A percentile compares a stretch with the other conserved stretches of the same genome.
Conservation (phyloP, 1,284 basidiomycete species). For the Ceratobasidium sp. region DNA sequence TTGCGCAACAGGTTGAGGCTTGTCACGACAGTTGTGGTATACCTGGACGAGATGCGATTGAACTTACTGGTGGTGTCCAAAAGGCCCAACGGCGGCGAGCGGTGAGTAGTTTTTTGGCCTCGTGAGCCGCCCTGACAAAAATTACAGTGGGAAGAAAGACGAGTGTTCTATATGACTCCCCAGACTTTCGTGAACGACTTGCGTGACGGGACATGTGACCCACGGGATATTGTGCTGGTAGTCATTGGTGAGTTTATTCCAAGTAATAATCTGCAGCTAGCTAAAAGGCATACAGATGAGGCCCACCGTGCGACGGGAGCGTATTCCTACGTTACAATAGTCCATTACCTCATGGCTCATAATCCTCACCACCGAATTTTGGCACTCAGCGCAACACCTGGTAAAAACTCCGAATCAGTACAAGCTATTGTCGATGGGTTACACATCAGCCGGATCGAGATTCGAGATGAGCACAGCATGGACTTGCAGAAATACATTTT, state of each 20-base stretch:
- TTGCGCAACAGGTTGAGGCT: slow-evolving; percentile 92
- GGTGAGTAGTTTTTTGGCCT: slow-evolving; percentile 57
- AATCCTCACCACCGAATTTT: slow-evolving; percentile 94
- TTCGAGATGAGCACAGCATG: slow-evolving; percentile 88
- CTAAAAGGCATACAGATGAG: slow-evolving; percentile 68
- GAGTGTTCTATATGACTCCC: slow-evolving; percentile 98
- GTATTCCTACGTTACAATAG: slow-evolving; percentile 90
- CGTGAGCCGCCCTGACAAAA: background rate
- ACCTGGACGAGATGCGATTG: slow-evolving; percentile 82
- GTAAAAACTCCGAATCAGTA: slow-evolving; percentile 82
- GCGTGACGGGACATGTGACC: slow-evolving; percentile 73
- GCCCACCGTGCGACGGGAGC: slow-evolving; percentile 94
- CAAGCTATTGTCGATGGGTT: slow-evolving; percentile 92
- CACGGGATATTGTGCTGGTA: slow-evolving; percentile 77
- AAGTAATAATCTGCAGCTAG: background rate
- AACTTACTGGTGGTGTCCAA: slow-evolving; percentile 76
- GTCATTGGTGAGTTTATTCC: slow-evolving; percentile 67
- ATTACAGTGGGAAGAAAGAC: slow-evolving; percentile 79
- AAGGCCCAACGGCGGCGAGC: slow-evolving; percentile 61
- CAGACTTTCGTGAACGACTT: slow-evolving; percentile 95
- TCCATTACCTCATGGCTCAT: slow-evolving; percentile 89
- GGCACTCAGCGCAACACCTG: slow-evolving; percentile 95
- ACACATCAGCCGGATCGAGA: slow-evolving; percentile 97
- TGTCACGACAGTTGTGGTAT: slow-evolving; percentile 95
- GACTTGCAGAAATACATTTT: slow-evolving; percentile 89